A percentile compares a stretch with the other conserved stretches of the same genome.
Conservation (phyloP, 2,329 filamentous ascomycete genomes). For the Trichothecium roseum region DNA sequence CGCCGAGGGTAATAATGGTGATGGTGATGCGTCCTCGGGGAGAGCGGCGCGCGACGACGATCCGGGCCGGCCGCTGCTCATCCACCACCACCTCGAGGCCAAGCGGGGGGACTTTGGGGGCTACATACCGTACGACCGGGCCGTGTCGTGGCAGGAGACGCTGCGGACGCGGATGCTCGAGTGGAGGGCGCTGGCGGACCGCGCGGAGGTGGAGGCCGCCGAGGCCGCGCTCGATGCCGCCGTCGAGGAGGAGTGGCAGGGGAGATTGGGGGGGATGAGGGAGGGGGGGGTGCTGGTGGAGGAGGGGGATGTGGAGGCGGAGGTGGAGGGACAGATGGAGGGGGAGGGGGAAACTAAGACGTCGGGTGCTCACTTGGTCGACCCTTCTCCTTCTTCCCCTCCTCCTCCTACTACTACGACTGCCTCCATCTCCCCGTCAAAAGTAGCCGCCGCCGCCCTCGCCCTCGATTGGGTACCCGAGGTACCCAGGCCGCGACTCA, state of each 20-base stretch:
- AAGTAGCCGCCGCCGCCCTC: too few species aligned
- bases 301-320: too few species aligned
- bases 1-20: not conserved
- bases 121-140: conserved; percentile 18
- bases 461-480: conserved; percentile 27
- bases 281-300: too few species aligned
- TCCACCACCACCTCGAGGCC: conserved; percentile 18
- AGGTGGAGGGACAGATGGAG: too few species aligned
- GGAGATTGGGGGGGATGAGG: too few species aligned
- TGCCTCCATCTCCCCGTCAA: too few species aligned
- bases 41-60: not conserved
- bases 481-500: conserved; percentile 55
- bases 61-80: conserved; percentile 11
- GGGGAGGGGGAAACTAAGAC: too few species aligned
- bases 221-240: conserved; percentile 17
- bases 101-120: conserved; percentile 11
- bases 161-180: conserved; percentile 3
- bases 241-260: too few species aligned
- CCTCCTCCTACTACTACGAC: too few species aligned
- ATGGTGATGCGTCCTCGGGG: not conserved
- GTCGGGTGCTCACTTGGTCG: too few species aligned
- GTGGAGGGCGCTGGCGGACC: conserved; percentile 11
- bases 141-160: conserved; percentile 15
- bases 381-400: too few species aligned
- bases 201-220: too few species aligned